Evolutionary conservation across 805 yeast genomes (phyloP).

Genomic region (Yamadazyma akitaensis): DNA sequence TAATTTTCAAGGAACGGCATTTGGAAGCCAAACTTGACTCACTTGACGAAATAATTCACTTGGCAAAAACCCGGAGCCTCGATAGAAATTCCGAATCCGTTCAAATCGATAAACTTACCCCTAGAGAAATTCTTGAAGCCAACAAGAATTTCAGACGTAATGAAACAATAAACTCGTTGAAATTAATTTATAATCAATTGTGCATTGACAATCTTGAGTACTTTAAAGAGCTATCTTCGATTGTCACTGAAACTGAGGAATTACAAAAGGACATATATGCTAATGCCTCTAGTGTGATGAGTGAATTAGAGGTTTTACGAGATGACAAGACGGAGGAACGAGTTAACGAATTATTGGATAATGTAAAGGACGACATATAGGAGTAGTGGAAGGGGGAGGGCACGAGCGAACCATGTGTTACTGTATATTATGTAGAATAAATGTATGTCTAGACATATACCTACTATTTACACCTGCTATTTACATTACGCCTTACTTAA

Average conservation of each 20-base stretch:
- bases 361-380: constrained; percentile 11
- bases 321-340: constrained; percentile 18
- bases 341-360: constrained; percentile 23
- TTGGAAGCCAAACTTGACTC: constrained; percentile 42
- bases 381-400: not conserved
- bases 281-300: constrained; percentile 20
- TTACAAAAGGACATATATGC: constrained; percentile 20
- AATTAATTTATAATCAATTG: constrained; percentile 36
- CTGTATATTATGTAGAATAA: not conserved
- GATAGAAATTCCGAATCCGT: constrained; percentile 17
- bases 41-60: constrained; percentile 45
- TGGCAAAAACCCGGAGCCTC: constrained; percentile 33
- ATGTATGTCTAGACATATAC: not conserved
- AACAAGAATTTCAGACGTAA: constrained; percentile 19
- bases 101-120: constrained; percentile 27
- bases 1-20: constrained; percentile 48
- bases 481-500: not conserved
- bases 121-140: constrained; percentile 33
- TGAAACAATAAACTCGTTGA: constrained; percentile 25
- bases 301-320: constrained; percentile 19
- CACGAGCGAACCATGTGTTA: not conserved
- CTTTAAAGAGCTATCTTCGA: constrained; percentile 18
- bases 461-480: not conserved
- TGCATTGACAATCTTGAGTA: constrained; percentile 32
- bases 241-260: constrained; percentile 20